Conservation (phyloP, 768 basidiomycete genomes). For the Naganishia friedmannii region DNA sequence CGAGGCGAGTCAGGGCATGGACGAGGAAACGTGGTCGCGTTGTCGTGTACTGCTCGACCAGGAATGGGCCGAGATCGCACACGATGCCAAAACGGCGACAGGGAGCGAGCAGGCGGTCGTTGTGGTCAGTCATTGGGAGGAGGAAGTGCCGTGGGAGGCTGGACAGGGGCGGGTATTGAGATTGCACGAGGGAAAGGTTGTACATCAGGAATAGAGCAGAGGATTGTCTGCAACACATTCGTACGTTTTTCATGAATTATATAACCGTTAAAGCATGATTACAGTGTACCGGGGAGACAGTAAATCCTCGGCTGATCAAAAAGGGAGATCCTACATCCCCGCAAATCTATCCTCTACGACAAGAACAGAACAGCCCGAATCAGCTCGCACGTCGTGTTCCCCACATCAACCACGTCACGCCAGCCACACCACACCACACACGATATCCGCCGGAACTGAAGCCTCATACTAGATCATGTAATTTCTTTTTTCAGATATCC, state of each 20-base stretch:
- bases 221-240: not conserved
- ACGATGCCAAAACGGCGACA: conserved; percentile 19
- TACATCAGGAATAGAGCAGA: not conserved
- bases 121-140: conserved; percentile 77
- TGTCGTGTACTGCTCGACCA: conserved; percentile 64
- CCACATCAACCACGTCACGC: not conserved
- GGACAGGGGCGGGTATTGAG: conserved; percentile 12
- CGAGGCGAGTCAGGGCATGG: conserved; percentile 93
- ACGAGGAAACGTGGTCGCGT: conserved; percentile 67
- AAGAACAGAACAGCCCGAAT: not conserved
- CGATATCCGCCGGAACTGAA: not conserved
- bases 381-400: not conserved
- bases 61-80: conserved; percentile 43
- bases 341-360: not conserved
- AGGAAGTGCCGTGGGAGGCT: conserved; percentile 35
- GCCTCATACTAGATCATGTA: conserved; percentile 28
- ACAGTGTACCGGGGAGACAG: not conserved
- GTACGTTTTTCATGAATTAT: not conserved
- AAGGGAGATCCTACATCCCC: not conserved
- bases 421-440: not conserved
- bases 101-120: conserved; percentile 66
- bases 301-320: not conserved
- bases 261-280: not conserved
- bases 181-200: conserved; percentile 21
- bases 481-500: conserved; percentile 17